Evolutionary conservation across 371 early-diverging fungal species (phyloP), one percentile per base, ranked within the genome.

Genomic region (Saksenaea oblongispora): DNA sequence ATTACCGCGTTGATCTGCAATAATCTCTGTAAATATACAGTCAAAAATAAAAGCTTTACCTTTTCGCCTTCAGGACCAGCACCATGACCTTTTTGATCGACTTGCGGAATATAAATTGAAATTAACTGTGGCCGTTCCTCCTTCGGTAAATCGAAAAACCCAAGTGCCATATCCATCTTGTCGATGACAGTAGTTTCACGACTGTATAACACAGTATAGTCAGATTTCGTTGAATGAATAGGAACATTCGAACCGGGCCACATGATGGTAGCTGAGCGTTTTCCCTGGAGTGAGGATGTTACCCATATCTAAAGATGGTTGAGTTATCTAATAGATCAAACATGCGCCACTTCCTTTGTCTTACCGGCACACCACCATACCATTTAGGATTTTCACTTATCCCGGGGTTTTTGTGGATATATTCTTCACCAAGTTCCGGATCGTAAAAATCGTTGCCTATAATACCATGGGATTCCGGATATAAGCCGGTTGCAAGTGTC

Each of bases 401-500:
- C 11, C 80, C 69, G 0, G 85, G 70, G 58, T 91, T 78, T 36
- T 81, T 87, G 78, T 95, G 95, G 17, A 80, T 80, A 75, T 97
- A 97, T 0, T 87, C 83, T 35, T 87, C 90, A 47, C 93, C 83
- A 0, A 88, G 55, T 1, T 22, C 56, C 0, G 93, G 88, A 69
- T 96, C 98, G 65, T 85, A 93, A 68, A 97, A 98, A 27, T 78
- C 80, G 72, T 98, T 97, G 54, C 85, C 89, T 0, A 98, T 92
- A 58, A 98, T 97, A 8, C 98, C 98, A 68, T 98, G 98, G 5
- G 86, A 76, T 53, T 93, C 91, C 0, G 98, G 97, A 70, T 91
- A 94, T 36, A 97, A 72, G 10, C 98, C 98, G 4, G 98, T 97
- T 2, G 85, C 92, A 27, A 98, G 73, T 1, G 96, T 85, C 76